phyloP scores from a whole-genome alignment of 1,284 basidiomycete genomes.

The Tilletiopsis washingtonensis region DNA sequence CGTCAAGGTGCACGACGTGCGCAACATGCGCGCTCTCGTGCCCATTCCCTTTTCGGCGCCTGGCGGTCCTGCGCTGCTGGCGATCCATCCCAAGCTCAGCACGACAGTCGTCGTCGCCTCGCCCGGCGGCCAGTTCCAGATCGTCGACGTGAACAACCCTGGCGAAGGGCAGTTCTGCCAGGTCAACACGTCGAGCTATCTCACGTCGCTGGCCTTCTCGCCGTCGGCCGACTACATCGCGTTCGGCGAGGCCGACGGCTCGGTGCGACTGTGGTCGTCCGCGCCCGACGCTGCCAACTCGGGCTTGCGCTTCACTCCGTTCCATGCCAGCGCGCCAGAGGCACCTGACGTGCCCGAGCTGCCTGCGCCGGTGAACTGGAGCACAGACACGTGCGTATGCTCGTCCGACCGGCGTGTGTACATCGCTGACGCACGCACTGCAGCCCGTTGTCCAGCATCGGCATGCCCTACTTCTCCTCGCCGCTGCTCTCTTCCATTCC shows the following conservation, averaged over 20 bases:
- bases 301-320: conserved; percentile 65
- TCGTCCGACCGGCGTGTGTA: background rate
- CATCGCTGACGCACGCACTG: background rate
- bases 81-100: conserved; percentile 69
- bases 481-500: conserved; percentile 70
- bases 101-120: conserved; percentile 74
- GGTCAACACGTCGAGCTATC: conserved; percentile 58
- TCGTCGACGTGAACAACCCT: conserved; percentile 71
- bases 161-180: conserved; percentile 64
- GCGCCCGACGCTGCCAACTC: conserved; percentile 52
- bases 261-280: conserved; percentile 74
- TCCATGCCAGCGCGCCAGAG: conserved; percentile 71
- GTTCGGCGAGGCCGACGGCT: conserved; percentile 81
- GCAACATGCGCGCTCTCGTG: conserved; percentile 68
- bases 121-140: conserved; percentile 76
- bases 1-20: conserved; percentile 84
- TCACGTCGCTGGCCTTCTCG: conserved; percentile 75
- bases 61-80: conserved; percentile 77
- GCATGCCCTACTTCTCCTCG: conserved; percentile 76
- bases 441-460: conserved; percentile 72
- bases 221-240: conserved; percentile 82
- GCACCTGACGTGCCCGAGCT: conserved; percentile 71
- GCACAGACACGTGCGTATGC: conserved; percentile 62
- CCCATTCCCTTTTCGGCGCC: conserved; percentile 71
- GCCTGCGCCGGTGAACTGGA: conserved; percentile 69